Base-by-base conservation (phyloP, 768 basidiomycete species). In the Leccinum uliginosum region DNA sequence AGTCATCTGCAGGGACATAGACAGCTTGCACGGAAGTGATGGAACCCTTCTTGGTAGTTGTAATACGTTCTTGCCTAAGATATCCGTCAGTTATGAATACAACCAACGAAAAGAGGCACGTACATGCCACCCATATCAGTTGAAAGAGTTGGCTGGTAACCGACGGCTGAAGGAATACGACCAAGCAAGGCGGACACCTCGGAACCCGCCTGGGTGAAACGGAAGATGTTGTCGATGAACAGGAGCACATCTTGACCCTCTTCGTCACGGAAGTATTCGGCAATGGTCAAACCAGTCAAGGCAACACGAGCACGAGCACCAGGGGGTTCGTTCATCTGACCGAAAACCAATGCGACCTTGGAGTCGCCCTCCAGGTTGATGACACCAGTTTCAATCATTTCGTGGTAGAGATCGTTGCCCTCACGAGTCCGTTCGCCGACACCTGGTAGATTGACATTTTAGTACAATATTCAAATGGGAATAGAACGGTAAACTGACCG, bases 151-250 rank as follows among this genome's bases (percentile, higher is more conserved):
- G 97, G 97, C 75, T 99, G 97, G 81, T 99, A 99, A 86, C 97
- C 97, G 84, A 99, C 97, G 62, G 97, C 97, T 65, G 97, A 98
- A 65, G 97, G 97, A 71, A 98, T 99, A 93, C 97, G 97, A 83
- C 97, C 97, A 65, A 98, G 91, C 68, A 99, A 78, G 62, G 97
- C 97, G 79, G 97, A 99, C 82, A 98, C 97, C 75, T 98, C 97
- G 62, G 97, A 99, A 87, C 97, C 97, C 71, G 97, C 97, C 77
- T 98, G 97, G 67, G 97, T 99, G 91, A 99, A 99, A 73, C 97
- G 95, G 97, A 99, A 99, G 79, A 99, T 99, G 86, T 99, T 99
- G 90, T 99, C 97, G 74, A 99, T 99, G 85, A 99, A 99, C 72
- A 99, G 87, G 73, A 99, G 84, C 82, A 99, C 97, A 76, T 99